Evolutionary conservation across 2,329 filamentous ascomycete genomes (phyloP).

Genomic region (Fusarium ramigenum): DNA sequence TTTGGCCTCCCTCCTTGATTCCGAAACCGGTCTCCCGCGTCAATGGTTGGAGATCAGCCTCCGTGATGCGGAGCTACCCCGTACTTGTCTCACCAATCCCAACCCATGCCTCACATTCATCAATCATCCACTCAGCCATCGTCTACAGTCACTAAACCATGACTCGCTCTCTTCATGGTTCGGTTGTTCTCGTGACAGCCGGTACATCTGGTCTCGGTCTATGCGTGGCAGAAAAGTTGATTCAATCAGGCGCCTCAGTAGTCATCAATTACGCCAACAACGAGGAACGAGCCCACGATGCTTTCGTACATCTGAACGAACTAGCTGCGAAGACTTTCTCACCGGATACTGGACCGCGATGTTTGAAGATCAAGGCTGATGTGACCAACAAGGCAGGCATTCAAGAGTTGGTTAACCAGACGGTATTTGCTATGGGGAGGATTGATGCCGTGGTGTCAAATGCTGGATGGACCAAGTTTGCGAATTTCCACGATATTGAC

Average conservation of each 20-base stretch:
- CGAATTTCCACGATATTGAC: not conserved
- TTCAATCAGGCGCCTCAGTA: not conserved
- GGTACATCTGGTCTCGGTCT: slow-evolving; percentile 6
- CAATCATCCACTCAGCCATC: not conserved
- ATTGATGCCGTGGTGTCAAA: slow-evolving; percentile 10
- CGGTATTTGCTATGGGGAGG: not conserved
- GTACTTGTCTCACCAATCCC: not conserved
- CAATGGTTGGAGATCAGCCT: not conserved
- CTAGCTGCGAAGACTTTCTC: rapidly evolving
- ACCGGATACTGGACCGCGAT: rapidly evolving
- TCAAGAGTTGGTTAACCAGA: not conserved
- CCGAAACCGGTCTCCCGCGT: not conserved
- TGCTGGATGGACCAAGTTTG: slow-evolving; percentile 10
- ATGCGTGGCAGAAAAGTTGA: not conserved
- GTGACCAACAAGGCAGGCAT: not conserved
- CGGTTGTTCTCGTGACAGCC: not conserved
- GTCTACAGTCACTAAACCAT: not conserved
- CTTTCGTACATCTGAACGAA: not conserved
- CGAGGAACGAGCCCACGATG: not conserved
- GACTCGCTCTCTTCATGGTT: not conserved
- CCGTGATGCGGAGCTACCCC: slow-evolving; percentile 1
- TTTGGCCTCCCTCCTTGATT: not conserved
- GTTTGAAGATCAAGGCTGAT: not conserved
- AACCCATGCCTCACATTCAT: not conserved
- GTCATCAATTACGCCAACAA: slow-evolving; percentile 2